A percentile compares a stretch with the other conserved stretches of the same genome.
Conservation (phyloP, 495 filamentous ascomycete species). For the Astrothelium subdiscretum region DNA sequence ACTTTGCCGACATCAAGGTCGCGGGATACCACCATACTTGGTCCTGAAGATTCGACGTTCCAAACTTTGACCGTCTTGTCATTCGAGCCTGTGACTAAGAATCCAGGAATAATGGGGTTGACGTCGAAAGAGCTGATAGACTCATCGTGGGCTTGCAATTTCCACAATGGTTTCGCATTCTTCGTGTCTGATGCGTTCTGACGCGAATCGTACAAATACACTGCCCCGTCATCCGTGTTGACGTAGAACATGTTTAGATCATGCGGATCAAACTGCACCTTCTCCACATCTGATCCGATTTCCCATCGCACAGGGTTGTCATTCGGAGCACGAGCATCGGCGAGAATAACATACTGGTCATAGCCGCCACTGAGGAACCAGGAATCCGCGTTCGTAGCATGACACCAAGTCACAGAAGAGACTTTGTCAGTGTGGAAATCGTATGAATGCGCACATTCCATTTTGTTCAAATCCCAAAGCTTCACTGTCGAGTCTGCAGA, state of each 20-base stretch:
- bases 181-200: conserved; percentile 55
- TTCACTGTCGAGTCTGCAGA: conserved; percentile 96
- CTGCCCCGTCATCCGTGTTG: conserved; percentile 70
- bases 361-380: conserved; percentile 86
- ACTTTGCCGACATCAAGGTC: conserved; percentile 90
- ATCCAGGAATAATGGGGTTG: conserved; percentile 78
- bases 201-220: conserved; percentile 79
- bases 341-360: conserved; percentile 80
- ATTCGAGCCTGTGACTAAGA: conserved; percentile 80
- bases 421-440: conserved; percentile 86
- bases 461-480: conserved; percentile 88
- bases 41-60: conserved; percentile 70
- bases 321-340: conserved; percentile 87
- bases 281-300: conserved; percentile 91
- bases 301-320: conserved; percentile 68
- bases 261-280: conserved; percentile 84
- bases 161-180: conserved; percentile 77
- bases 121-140: conserved; percentile 92
- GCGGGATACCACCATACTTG: conserved; percentile 80
- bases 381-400: conserved; percentile 64
- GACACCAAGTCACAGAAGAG: conserved; percentile 79
- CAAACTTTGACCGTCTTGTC: conserved; percentile 95
- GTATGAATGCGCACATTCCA: conserved; percentile 91
- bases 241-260: conserved; percentile 84
- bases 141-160: conserved; percentile 86